Evolutionary conservation across 1,284 basidiomycete genomes (phyloP), one percentile per base, ranked within the genome.

Genomic region (Apiotrichum veenhuisii): DNA sequence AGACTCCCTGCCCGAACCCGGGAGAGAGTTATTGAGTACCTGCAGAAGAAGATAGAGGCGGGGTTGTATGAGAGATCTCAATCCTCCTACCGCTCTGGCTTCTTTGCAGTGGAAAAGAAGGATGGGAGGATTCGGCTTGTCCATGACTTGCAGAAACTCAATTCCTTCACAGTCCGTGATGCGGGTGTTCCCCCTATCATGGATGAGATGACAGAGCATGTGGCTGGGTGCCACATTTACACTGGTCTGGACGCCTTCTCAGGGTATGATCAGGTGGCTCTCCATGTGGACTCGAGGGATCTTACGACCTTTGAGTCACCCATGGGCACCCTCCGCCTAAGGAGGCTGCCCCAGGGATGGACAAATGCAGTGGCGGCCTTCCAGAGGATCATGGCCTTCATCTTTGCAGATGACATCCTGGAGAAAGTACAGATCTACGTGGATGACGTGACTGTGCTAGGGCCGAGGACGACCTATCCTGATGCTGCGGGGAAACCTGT

Each of bases 61-160:
- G 54, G 54, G 4, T 25, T 55, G 9, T 55, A 55, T 33, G 54
- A 55, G 38, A 27, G 48, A 17, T 55, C 54, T 2, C 54, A 55
- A n/a, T 49, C 54, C 3, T 34, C 47, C 5, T 55, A 55, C 40
- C 15, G 47, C 3, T 55, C 54, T 2, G 47, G 41, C 12, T 54
- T 40, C 52, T 58, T 58, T 37, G 34, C 52, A 15, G 57, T 54
- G 18, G 52, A n/a, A 58, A 58, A 58, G 48, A 55, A 55, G 40
- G 57, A 51, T 26, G 57, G 57, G 10, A n/a, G 52, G 26, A 50
- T 58, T 11, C 52, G 57, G 17, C 17, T 58, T 9, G 57, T 58
- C 17, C 57, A 58, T 47, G 52, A 58, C 43, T 22, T 58, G 22
- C 57, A 58, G 52, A 54, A 49, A 34, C 45, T 58, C 18, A 58